Evolutionary conservation across 768 basidiomycete genomes (phyloP).

Genomic region (Serendipita sp.): DNA sequence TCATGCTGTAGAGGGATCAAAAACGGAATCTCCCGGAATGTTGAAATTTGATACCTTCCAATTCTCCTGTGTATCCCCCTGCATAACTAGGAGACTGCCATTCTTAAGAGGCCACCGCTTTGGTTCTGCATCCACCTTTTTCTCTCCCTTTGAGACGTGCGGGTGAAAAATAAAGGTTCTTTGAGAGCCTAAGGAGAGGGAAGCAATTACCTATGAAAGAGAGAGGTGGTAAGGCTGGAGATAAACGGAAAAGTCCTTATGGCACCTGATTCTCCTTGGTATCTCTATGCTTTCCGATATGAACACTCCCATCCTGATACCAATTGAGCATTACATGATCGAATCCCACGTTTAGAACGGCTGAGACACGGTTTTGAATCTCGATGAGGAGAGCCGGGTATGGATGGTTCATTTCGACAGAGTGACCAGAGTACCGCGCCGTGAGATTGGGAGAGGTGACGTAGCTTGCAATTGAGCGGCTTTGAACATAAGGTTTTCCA

Average conservation of each 20-base stretch:
- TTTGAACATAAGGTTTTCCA: constrained; percentile 24
- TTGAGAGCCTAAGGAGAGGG: constrained; percentile 23
- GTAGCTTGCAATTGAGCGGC: constrained; percentile 23
- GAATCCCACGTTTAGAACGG: constrained; percentile 19
- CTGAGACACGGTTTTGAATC: constrained; percentile 20
- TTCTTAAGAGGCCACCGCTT: constrained; percentile 20
- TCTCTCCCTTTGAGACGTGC: constrained; percentile 7
- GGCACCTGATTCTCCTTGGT: constrained; percentile 18
- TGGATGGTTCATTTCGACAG: constrained; percentile 21
- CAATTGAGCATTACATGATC: constrained; percentile 28
- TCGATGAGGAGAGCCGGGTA: constrained; percentile 20
- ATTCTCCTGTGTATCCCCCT: constrained; percentile 24
- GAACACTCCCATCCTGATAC: constrained; percentile 23
- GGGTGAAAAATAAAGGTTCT: constrained; percentile 26
- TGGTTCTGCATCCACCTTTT: constrained; percentile 10
- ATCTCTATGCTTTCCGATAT: constrained; percentile 18
- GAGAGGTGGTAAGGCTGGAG: not conserved
- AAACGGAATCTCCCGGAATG: not conserved
- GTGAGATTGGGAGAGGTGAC: constrained; percentile 18
- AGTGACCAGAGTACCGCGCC: constrained; percentile 23
- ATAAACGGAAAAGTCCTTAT: too few relatives aligned
- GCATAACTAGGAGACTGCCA: constrained; percentile 28
- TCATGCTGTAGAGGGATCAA: constrained; percentile 15
- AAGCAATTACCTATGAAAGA: constrained; percentile 23
- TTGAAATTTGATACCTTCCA: constrained; percentile 23